These are phyloP conservation scores for Stagonosporopsis tanaceti DNA, from an alignment of 2,329 filamentous ascomycete genomes.

Conservation along the genomic window DNA sequence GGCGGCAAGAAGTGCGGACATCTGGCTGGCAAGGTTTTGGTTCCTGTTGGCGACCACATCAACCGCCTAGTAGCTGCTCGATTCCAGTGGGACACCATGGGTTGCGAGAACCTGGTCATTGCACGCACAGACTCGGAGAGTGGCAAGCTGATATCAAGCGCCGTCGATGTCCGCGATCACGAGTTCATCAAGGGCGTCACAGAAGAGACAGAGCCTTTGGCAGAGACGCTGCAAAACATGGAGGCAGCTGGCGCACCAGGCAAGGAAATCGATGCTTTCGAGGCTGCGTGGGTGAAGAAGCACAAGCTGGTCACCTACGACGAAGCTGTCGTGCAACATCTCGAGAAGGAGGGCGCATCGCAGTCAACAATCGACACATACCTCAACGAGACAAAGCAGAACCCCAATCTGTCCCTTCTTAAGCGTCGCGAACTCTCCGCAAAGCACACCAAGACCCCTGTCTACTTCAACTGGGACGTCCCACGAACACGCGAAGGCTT, in stretches of 20 bases:
- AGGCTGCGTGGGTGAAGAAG: conserved; percentile 86
- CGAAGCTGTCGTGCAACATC: conserved; percentile 82
- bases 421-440: conserved; percentile 77
- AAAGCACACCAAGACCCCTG: conserved; percentile 69
- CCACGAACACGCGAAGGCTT: conserved; percentile 92
- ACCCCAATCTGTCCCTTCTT: conserved; percentile 79
- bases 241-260: conserved; percentile 80
- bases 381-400: conserved; percentile 65
- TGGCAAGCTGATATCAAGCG: conserved; percentile 86
- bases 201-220: conserved; percentile 79
- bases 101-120: conserved; percentile 91
- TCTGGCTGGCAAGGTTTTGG: conserved; percentile 92
- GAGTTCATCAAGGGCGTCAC: conserved; percentile 93
- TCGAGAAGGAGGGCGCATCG: conserved; percentile 70
- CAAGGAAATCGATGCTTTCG: conserved; percentile 82
- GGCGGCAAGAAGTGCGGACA: conserved; percentile 99
- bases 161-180: conserved; percentile 92
- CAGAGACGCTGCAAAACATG: conserved; percentile 90
- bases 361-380: conserved; percentile 74
- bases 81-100: conserved; percentile 99
- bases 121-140: conserved; percentile 96
- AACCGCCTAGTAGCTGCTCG: conserved; percentile 90
- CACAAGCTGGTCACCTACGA: conserved; percentile 90
- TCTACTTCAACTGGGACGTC: conserved; percentile 89
- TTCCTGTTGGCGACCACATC: conserved; percentile 94